These are phyloP conservation scores for Yamadazyma kitorensis DNA, from an alignment of 805 yeast genomes.

Conservation along the genomic window DNA sequence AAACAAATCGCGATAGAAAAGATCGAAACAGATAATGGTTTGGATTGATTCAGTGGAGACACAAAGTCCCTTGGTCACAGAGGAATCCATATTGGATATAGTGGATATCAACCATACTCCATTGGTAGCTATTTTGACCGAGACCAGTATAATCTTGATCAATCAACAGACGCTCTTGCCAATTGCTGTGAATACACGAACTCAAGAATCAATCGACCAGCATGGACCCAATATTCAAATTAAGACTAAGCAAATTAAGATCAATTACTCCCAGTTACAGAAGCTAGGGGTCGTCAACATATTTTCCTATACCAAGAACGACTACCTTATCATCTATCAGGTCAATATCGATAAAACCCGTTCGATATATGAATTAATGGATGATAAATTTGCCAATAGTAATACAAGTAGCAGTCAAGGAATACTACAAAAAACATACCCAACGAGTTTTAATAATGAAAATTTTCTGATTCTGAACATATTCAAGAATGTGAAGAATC, in stretches of 20 bases:
- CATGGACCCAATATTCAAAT: conserved; percentile 47
- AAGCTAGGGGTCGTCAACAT: conserved; percentile 24
- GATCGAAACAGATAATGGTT: too few relatives aligned
- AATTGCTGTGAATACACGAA: conserved; percentile 46
- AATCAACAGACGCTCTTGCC: conserved; percentile 38
- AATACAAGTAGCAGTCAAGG: neutral
- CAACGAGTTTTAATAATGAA: conserved; percentile 24
- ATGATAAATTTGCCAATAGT: conserved; percentile 18
- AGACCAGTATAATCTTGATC: conserved; percentile 23
- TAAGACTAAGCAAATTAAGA: conserved; percentile 34
- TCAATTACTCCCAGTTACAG: conserved; percentile 33
- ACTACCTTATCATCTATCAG: conserved; percentile 44
- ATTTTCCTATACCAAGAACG: conserved; percentile 39
- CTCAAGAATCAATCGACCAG: conserved; percentile 38
- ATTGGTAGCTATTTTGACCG: conserved; percentile 28
- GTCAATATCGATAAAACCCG: conserved; percentile 23
- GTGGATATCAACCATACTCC: conserved; percentile 26
- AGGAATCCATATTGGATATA: conserved; percentile 19
- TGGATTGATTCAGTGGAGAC: conserved; percentile 32
- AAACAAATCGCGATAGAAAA: too few relatives aligned
- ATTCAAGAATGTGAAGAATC: conserved; percentile 27
- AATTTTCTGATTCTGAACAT: conserved; percentile 33
- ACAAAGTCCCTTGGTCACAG: conserved; percentile 27
- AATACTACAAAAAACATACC: conserved; percentile 31
- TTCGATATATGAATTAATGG: conserved; percentile 32